Conservation (phyloP, 164 flowering plant species). For the Pachysandra terminalis region DNA sequence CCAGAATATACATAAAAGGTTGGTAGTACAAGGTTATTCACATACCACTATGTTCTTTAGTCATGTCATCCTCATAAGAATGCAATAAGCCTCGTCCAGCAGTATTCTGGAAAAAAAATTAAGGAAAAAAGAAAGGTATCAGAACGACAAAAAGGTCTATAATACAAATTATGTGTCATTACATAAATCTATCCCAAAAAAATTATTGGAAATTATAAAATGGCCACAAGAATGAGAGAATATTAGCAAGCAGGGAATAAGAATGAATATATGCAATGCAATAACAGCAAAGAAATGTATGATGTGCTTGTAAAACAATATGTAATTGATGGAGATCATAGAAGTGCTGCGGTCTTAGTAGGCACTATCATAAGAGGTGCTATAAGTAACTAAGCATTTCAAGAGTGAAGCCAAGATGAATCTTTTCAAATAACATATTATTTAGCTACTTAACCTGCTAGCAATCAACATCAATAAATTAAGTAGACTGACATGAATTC, state of each 20-base stretch:
- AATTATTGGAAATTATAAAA: too few species aligned
- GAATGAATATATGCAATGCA: not conserved
- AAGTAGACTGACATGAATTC: too few species aligned
- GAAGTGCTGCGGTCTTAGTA: not conserved
- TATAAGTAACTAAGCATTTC: too few species aligned
- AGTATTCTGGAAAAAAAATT: conserved; percentile 24
- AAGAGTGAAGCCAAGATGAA: not conserved
- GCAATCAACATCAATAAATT: too few species aligned
- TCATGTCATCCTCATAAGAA: conserved; percentile 47
- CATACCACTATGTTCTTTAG: conserved; percentile 51
- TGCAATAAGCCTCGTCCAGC: conserved; percentile 33
- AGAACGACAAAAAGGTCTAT: not conserved
- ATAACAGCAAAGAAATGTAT: not conserved
- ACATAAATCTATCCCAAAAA: not conserved
- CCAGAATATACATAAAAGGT: not conserved
- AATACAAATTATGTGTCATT: not conserved
- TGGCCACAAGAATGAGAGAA: too few species aligned
- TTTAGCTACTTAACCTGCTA: too few species aligned
- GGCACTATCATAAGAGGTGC: not conserved
- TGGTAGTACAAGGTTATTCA: not conserved
- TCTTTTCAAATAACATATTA: too few species aligned
- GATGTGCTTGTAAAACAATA: not conserved
- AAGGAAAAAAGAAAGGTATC: not conserved
- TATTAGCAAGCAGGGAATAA: too few species aligned
- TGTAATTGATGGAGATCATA: not conserved